Percentiles rank a stretch among this genome's conserved stretches.
Evolutionary conservation across 805 yeast genomes (phyloP).

Genomic region (Saccharomycopsis vini): DNA sequence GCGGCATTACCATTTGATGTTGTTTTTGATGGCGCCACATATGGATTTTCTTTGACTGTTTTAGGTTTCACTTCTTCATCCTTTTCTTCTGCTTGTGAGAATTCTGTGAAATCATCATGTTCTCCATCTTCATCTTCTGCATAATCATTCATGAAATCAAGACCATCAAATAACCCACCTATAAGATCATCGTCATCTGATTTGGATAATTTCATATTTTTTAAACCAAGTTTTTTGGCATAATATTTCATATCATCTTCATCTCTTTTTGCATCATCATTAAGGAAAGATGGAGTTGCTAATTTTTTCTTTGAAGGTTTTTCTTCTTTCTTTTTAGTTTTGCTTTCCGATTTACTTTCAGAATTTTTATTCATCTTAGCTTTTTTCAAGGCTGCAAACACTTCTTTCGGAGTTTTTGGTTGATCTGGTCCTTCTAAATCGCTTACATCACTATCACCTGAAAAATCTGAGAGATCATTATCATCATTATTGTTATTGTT

Average conservation of each 20-base stretch:
- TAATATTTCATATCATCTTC: constrained; percentile 76
- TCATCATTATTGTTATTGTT: constrained; percentile 25
- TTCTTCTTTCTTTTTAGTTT: constrained; percentile 4
- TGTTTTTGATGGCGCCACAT: constrained; percentile 27
- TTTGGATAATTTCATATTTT: constrained; percentile 40
- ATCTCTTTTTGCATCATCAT: constrained; percentile 45
- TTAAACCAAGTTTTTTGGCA: constrained; percentile 71
- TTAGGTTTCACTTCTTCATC: constrained; percentile 20
- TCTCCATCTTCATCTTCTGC: constrained; percentile 21
- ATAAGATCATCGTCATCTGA: constrained; percentile 63
- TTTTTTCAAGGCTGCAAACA: constrained; percentile 36
- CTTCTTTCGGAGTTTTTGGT: constrained; percentile 33
- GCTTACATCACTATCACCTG: constrained; percentile 21
- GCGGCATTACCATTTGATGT: too few relatives aligned
- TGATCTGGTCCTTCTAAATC: constrained; percentile 20
- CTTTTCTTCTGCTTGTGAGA: constrained; percentile 21
- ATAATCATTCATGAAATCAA: constrained; percentile 19
- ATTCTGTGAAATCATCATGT: constrained; percentile 24
- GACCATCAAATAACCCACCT: constrained; percentile 75
- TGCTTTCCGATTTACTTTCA: background rate
- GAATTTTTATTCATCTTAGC: constrained; percentile 26
- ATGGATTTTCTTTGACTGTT: constrained; percentile 58
- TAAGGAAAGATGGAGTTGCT: constrained; percentile 31
- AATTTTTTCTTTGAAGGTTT: constrained; percentile 21
- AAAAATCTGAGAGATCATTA: constrained; percentile 26